Evolutionary conservation across 805 yeast genomes (phyloP), one percentile per base, ranked within the genome.

Genomic region (Starmerella roubikii): DNA sequence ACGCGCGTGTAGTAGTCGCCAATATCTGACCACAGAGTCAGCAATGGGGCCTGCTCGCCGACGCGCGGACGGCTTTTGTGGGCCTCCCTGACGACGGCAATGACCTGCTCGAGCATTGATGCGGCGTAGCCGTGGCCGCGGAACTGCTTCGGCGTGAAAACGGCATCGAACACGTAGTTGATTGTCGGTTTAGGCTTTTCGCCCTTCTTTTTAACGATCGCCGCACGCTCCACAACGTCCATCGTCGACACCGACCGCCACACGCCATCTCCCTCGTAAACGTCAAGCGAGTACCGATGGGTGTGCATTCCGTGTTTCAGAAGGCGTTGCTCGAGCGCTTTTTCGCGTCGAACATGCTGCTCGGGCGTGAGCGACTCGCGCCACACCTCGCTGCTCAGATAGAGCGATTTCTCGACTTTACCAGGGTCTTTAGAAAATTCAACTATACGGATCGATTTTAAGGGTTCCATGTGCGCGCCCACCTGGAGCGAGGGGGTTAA

Each of bases 21-120:
- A 17, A 80, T 72, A 35, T 77, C 91, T 45, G 88, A 77, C 65
- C 81, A 82, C 37, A 83, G 64, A 30, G 64, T 62, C 27, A 66
- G 55, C 13, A 67, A 54, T 3, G 41, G 32, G 16, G n/a, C 12
- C 36, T 6, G 18, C 55, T 43, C 17, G 59, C 52, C 33, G 10
- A 22, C 24, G 24, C 11, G 31, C 7, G 31, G 10, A 11, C 24
- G 24, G 9, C 23, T 16, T 4, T 29, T 11, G 9, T 52, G 46
- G 25, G 46, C 49, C 9, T 40, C 46, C 8, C 32, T 35, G 4
- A 54, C 46, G 32, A 24, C 26, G 21, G 43, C 39, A 15, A 44
- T 43, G 2, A 49, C 51, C 13, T 32, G 29, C 6, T 29, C 17
- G 32, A 76, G 57, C 76, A 76, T 67, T 21, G 41, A 38, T 7